Base-by-base conservation (phyloP, 352 stramenopile species). In the Phytopythium helicoides region DNA sequence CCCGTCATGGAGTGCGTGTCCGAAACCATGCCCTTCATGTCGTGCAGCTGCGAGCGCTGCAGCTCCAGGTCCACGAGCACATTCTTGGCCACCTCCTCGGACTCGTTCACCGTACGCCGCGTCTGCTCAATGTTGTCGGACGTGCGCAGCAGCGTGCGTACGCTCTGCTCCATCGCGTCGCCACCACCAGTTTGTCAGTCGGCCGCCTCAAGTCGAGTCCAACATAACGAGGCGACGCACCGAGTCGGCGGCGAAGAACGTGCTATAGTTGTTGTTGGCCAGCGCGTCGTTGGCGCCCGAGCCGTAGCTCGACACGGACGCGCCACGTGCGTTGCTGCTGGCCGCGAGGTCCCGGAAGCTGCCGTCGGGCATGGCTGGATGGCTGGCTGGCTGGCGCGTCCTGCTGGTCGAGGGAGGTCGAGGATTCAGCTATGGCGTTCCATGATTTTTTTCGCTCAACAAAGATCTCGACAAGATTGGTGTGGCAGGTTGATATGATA, bases 11-110 rank as follows among this genome's bases (percentile, higher is more conserved):
- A 76, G 33, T 66, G 73, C 1, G 82, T 93, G 56, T 93, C 80
- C 15, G 69, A 62, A 14, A 93, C 76, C 78, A 90, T 89, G 21
- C 66, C 78, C 50, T 90, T 88, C 73, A 86, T 89, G 52, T 91
- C 82, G 48, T 88, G 70, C 11, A 93, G 66, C 65, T 93, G 82
- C 47, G 69, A 80, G 47, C 80, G 80, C 56, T 93, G 82, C 37
- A 89, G 61, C 55, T 93, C 82, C 36, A 93, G 60, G 35, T 93
- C 82, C 52, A 91, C 78, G 41, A 93, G 56, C 21, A 89, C 74
- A 28, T 85, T 74, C 51, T 85, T 86, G 35, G 82, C 82, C 52
- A 82, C 55, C 28, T 86, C 59, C 44, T 93, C 82, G 39, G 80
- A 86, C 52, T 89, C 76, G 41, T 63, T 46, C 56, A 93, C 64